Percentiles rank a stretch among this genome's conserved stretches.
Conservation (phyloP, 2,329 filamentous ascomycete species). For the Zopfia rhizophila region DNA sequence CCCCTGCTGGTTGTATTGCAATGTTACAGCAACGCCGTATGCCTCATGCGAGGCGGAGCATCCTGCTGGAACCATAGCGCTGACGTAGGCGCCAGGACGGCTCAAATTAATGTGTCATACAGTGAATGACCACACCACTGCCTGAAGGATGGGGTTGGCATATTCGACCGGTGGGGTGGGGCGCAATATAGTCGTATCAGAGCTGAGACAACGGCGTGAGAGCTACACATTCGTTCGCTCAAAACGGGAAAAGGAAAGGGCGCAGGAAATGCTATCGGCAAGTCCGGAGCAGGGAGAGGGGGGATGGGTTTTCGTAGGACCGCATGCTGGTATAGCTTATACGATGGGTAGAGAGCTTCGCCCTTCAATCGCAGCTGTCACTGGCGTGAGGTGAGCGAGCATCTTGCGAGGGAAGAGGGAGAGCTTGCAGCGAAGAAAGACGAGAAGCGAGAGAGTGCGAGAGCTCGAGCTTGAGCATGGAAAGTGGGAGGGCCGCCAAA, state of each 20-base stretch:
- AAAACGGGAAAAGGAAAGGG: slow-evolving; percentile 10
- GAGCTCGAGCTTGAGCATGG: slow-evolving; percentile 14
- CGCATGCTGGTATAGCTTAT: too few relatives aligned
- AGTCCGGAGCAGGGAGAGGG: slow-evolving; percentile 11
- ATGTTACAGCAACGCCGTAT: too few relatives aligned
- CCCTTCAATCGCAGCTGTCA: slow-evolving; percentile 14
- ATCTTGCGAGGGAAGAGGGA: slow-evolving; percentile 17
- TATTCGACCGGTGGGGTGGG: too few relatives aligned
- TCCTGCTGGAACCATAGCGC: too few relatives aligned
- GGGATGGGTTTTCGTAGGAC: too few relatives aligned
- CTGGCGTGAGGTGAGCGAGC: too few relatives aligned
- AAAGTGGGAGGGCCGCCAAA: slow-evolving; percentile 15
- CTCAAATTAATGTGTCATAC: too few relatives aligned
- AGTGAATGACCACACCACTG: too few relatives aligned
- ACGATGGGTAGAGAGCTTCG: slow-evolving; percentile 7
- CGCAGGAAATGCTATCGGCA: slow-evolving; percentile 10
- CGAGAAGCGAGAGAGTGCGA: slow-evolving; percentile 13
- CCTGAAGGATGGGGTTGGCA: too few relatives aligned
- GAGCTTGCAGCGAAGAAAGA: slow-evolving; percentile 13
- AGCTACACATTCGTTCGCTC: slow-evolving; percentile 9
- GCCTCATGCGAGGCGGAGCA: too few relatives aligned
- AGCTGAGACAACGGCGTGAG: slow-evolving; percentile 14
- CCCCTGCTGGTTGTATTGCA: too few relatives aligned
- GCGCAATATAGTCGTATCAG: slow-evolving; percentile 13
- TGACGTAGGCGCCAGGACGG: too few relatives aligned